Conservation (phyloP, 495 filamentous ascomycete genomes). For the Aspergillus homomorphus region DNA sequence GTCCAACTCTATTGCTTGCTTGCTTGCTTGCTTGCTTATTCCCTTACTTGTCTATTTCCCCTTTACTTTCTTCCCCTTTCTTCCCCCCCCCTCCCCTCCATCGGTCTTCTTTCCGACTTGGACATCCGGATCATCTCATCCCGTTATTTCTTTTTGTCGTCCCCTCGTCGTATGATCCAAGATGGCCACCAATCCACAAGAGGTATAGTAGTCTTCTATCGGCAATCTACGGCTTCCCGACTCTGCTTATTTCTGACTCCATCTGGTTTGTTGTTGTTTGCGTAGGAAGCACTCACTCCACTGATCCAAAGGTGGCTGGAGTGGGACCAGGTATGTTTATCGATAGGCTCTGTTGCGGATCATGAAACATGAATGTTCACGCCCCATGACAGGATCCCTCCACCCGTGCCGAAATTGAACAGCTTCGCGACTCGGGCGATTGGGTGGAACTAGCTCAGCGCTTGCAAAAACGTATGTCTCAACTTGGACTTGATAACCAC, state of each 20-base stretch:
- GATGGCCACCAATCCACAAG: constrained; percentile 18
- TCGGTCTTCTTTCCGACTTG: background rate
- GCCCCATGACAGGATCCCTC: constrained; percentile 42
- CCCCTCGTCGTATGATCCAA: constrained; percentile 18
- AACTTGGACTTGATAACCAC: background rate
- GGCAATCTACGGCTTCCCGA: background rate
- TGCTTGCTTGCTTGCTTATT: background rate
- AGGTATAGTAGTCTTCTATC: constrained; percentile 16
- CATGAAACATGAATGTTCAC: constrained; percentile 6
- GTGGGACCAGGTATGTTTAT: constrained; percentile 53
- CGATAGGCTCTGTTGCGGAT: background rate
- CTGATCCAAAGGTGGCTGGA: constrained; percentile 57
- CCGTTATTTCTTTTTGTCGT: background rate
- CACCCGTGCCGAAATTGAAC: constrained; percentile 58
- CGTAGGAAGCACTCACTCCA: constrained; percentile 33
- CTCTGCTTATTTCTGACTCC: background rate
- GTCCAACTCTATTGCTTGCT: background rate
- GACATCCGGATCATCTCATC: background rate
- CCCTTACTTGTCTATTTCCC: background rate
- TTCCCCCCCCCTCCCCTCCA: background rate
- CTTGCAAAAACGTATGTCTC: constrained; percentile 48
- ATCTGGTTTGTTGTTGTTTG: constrained; percentile 2
- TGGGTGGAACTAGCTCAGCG: constrained; percentile 53
- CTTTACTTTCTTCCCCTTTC: background rate
- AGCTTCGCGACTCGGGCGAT: constrained; percentile 48